A percentile compares a stretch with the other conserved stretches of the same genome.
Conservation (phyloP, 2,329 filamentous ascomycete genomes). For the Lanzia echinophila region DNA sequence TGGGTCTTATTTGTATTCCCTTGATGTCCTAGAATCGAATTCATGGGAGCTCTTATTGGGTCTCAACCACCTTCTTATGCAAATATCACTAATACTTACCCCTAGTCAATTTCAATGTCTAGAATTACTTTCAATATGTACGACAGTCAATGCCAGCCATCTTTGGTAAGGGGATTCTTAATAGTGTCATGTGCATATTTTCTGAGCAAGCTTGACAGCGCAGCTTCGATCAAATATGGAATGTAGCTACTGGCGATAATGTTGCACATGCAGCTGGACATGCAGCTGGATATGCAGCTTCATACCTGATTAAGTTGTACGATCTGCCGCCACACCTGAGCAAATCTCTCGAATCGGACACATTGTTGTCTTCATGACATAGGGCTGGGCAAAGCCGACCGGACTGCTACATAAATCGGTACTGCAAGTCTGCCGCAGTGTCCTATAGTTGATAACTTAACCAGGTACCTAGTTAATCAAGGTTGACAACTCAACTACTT, state of each 20-base stretch:
- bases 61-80: neutral
- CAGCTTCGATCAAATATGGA: neutral
- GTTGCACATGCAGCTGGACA: neutral
- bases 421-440: neutral
- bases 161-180: neutral
- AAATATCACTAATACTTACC: neutral
- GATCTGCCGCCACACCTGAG: neutral
- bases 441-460: neutral
- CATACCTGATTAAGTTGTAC: neutral
- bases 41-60: neutral
- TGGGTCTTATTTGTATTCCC: slow-evolving; percentile 3
- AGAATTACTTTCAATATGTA: neutral
- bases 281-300: neutral
- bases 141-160: slow-evolving; percentile 1
- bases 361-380: slow-evolving; percentile 1
- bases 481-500: too few species aligned
- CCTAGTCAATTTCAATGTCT: slow-evolving; percentile 3
- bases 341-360: neutral
- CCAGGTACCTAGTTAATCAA: too few species aligned
- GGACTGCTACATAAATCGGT: slow-evolving; percentile 1
- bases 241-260: neutral
- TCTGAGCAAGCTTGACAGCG: neutral
- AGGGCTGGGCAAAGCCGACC: slow-evolving; percentile 1
- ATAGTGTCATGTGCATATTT: neutral
- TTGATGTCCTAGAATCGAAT: neutral